Evolutionary conservation across 2,329 filamentous ascomycete species (phyloP), one percentile per base, ranked within the genome.

Genomic region (Calonectria hongkongensis): DNA sequence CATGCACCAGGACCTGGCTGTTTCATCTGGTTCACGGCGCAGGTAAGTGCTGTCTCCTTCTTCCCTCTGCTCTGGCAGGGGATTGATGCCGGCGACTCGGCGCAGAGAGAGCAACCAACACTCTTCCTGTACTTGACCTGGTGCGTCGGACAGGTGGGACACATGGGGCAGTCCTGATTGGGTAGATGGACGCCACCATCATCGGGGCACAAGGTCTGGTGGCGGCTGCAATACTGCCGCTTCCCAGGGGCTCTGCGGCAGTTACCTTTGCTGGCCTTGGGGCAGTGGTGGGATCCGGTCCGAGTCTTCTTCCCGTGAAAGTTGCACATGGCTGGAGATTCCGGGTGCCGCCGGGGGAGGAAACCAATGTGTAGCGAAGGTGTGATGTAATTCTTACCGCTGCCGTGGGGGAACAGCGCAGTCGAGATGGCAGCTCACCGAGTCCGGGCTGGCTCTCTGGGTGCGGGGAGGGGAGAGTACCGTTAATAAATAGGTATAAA

Each of bases 121-220:
- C n/a, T 15, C 54, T 39, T 58, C 33, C 36, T n/a, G 27, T 15
- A n/a, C 36, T n/a, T 21, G 6, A 68, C 7, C 15, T 72, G 68
- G 65, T 74, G 71, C 66, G 65, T 66, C 21, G 25, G 25, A 48
- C 58, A 63, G 25, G 41, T 47, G 41, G 58, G 58, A 47, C 58
- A 63, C 36, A 63, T 33, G 25, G 58, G 58, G 27, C 58, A 63
- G 39, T 63, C 39, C 30, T 63, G 58, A 47, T 63, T 47, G 36
- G 36, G 21, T 25, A 63, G 36, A 63, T 45, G 41, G 18, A 63
- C 58, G 27, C 25, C 58, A 25, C 41, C 58, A 41, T 66, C 62
- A 28, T 63, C 58, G 25, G 62, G 62, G n/a, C 62, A 65, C 41
- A 48, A 25, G 30, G 47, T 63, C 27, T 63, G 58, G 39, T 63